Base-by-base conservation (phyloP, 352 stramenopile species). In the Aphanomyces invadans region DNA sequence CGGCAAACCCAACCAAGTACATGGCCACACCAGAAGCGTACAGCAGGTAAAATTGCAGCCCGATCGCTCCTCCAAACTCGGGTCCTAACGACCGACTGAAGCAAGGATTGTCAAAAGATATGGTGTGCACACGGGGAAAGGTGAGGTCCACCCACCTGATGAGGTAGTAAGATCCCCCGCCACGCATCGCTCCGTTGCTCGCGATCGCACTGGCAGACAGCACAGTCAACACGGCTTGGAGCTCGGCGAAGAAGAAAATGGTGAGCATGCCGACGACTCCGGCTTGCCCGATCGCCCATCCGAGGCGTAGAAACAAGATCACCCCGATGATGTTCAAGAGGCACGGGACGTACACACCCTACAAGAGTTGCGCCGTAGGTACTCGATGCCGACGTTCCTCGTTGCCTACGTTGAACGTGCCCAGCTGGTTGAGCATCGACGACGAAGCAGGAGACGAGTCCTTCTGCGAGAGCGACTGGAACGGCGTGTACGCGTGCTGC, bases 291-390 rank as follows among this genome's bases (percentile, higher is more conserved):
- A 92, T 76, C 38, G 90, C 89, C 79, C 80, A 93, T 3, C 84
- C 82, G 19, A 96, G 79, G 3, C 87, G 84, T 11, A 95, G 80
- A 67, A 96, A 96, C 23, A 96, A 67, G 51, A 96, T 92, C 28
- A 96, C 86, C 38, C 88, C 87, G 39, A 96, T 89, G 74, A 96
- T 96, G 70, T 94, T 95, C 66, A 95, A 77, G 25, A 96, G 76
- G 68, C 84, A 96, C 33, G 88, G 88, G 68, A 96, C 74, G 44
- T 90, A 95, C 4, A 95, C 88, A 7, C 88, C 88, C 46, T 60
- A 68, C 26, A 9, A 36, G 23, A 63, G 38, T 28, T 65, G 21
- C 29, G 19, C n/a, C 4, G 19, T 7, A 32, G 7, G 39, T 17
- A 42, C 26, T 17, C 11, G 33, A 19, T 31, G 33, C 26, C n/a